These are phyloP conservation scores for Ceriops zippeliana DNA, from an alignment of 345 rosid species.

Conservation along the genomic window DNA sequence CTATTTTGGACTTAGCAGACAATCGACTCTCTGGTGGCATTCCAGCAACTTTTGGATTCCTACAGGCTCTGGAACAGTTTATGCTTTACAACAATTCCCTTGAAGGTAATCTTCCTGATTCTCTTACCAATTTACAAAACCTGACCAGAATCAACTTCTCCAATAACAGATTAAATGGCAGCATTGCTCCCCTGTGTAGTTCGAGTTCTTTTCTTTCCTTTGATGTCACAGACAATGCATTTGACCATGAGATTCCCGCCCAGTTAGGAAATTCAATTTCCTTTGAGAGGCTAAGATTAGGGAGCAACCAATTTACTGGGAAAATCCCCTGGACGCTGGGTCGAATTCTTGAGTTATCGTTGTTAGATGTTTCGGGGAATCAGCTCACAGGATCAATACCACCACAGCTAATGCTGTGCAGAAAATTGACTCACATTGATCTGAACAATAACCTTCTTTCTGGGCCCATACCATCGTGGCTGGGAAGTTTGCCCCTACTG, in stretches of 20 bases:
- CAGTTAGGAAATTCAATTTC: constrained; percentile 66
- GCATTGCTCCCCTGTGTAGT: constrained; percentile 58
- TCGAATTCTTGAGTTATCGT: constrained; percentile 51
- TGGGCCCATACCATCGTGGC: constrained; percentile 69
- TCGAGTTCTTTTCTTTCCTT: constrained; percentile 70
- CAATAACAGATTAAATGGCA: constrained; percentile 68
- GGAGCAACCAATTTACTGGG: constrained; percentile 69
- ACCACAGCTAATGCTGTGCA: constrained; percentile 60
- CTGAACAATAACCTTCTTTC: constrained; percentile 75
- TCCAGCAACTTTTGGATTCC: constrained; percentile 53
- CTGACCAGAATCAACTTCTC: constrained; percentile 83
- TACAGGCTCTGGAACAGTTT: constrained; percentile 55
- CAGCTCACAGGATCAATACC: constrained; percentile 69
- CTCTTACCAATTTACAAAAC: constrained; percentile 54
- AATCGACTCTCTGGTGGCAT: constrained; percentile 61
- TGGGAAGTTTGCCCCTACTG: constrained; percentile 54
- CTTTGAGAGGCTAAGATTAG: constrained; percentile 81
- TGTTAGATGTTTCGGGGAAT: constrained; percentile 74
- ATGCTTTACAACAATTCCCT: constrained; percentile 96
- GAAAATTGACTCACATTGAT: constrained; percentile 71
- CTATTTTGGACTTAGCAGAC: constrained; percentile 83
- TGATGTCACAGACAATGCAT: constrained; percentile 69
- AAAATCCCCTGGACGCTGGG: constrained; percentile 78
- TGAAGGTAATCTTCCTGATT: constrained; percentile 60
- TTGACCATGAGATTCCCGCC: constrained; percentile 63